These are phyloP conservation scores for Acacia confusa DNA, from an alignment of 306 rosid genomes.

Conservation along the genomic window DNA sequence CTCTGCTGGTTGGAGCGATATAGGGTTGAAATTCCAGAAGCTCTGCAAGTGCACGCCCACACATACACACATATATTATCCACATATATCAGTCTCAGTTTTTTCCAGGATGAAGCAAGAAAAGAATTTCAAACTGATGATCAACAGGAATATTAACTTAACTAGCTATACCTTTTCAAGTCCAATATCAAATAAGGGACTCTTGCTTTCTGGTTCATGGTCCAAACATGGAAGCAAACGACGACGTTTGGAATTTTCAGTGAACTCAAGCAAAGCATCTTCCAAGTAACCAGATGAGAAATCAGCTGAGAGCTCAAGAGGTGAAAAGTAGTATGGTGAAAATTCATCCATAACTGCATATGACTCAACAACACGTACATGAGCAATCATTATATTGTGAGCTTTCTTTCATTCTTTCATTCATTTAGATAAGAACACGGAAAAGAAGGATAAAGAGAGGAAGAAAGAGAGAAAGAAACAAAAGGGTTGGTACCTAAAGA, in stretches of 20 bases:
- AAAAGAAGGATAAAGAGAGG: background rate
- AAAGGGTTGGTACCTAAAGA: slow-evolving; percentile 50
- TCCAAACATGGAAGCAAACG: slow-evolving; percentile 51
- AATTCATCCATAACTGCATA: slow-evolving; percentile 59
- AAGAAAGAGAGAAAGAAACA: slow-evolving; percentile 23
- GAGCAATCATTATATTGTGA: slow-evolving; percentile 40
- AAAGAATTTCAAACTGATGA: background rate
- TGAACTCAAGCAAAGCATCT: slow-evolving; percentile 80
- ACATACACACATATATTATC: too few species aligned
- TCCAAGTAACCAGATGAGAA: slow-evolving; percentile 84
- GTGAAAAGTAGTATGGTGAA: slow-evolving; percentile 41
- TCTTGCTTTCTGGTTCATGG: slow-evolving; percentile 27
- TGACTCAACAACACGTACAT: background rate
- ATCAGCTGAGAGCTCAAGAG: slow-evolving; percentile 50
- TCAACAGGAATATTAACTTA: background rate
- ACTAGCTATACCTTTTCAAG: slow-evolving; percentile 42
- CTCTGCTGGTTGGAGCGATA: slow-evolving; percentile 52
- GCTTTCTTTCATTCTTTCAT: background rate
- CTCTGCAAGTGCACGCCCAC: too few species aligned
- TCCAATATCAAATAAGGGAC: slow-evolving; percentile 22
- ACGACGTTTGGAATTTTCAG: slow-evolving; percentile 64
- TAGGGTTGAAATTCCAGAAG: slow-evolving; percentile 56
- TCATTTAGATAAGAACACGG: background rate
- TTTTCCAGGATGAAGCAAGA: background rate
- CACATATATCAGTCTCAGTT: slow-evolving; percentile 21